Conservation (phyloP, 345 rosid species). For the Eucalyptus leucophloia region DNA sequence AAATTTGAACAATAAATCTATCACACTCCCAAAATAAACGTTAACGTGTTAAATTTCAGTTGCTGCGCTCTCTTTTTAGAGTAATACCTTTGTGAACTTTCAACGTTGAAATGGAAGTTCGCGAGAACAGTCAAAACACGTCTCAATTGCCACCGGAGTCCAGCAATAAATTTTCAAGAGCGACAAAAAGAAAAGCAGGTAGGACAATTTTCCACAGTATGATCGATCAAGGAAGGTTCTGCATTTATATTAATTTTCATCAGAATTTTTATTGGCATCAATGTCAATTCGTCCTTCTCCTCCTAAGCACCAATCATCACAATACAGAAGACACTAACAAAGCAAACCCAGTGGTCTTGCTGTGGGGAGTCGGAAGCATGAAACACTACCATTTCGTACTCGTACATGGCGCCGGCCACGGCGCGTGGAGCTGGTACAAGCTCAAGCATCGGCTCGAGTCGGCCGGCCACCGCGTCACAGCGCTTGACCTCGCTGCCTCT, state of each 20-base stretch:
- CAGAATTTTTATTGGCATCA: not conserved
- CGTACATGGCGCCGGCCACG: conserved; percentile 53
- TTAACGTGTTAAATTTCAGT: not conserved
- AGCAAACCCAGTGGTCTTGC: not conserved
- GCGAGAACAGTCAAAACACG: not conserved
- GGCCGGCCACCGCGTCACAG: conserved; percentile 36
- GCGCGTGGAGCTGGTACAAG: conserved; percentile 68
- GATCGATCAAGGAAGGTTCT: not conserved
- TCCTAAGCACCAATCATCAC: not conserved
- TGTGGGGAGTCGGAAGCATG: not conserved
- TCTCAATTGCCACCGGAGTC: not conserved
- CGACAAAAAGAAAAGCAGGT: not conserved
- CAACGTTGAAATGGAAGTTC: not conserved
- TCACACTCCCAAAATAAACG: not conserved
- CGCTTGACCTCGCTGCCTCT: conserved; percentile 33
- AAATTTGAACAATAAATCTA: not conserved
- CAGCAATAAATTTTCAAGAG: not conserved
- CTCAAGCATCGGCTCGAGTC: conserved; percentile 37
- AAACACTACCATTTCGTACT: conserved; percentile 29
- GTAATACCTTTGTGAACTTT: not conserved
- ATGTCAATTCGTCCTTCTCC: not conserved
- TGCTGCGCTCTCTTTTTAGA: not conserved
- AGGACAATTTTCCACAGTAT: not conserved
- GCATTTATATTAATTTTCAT: not conserved
- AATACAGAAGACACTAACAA: not conserved